Evolutionary conservation across 192 early-diverging fungal genomes (phyloP).

Genomic region (Diversispora eburnea): DNA sequence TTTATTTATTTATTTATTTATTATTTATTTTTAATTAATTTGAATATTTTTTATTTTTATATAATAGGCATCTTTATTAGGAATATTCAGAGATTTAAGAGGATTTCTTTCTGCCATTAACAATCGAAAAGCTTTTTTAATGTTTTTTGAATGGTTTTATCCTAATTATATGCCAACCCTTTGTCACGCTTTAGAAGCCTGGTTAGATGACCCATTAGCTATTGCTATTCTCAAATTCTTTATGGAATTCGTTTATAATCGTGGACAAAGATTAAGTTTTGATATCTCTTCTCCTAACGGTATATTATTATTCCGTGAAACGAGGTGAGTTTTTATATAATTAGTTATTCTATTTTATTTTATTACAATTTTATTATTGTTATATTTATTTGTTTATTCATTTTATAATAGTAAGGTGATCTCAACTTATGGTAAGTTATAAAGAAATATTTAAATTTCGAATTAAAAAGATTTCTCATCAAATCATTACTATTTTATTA

Average conservation of each 20-base stretch:
- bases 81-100: slow-evolving; percentile 71
- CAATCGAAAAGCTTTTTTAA: slow-evolving; percentile 50
- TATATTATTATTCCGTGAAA: slow-evolving; percentile 85
- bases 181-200: slow-evolving; percentile 64
- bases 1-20: too few relatives aligned
- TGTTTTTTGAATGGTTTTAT: slow-evolving; percentile 88
- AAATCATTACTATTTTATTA: background rate
- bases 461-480: background rate
- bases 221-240: slow-evolving; percentile 74
- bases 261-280: slow-evolving; percentile 74
- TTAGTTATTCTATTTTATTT: background rate
- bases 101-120: slow-evolving; percentile 71
- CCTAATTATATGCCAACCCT: slow-evolving; percentile 64
- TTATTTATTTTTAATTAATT: too few relatives aligned
- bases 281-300: slow-evolving; percentile 84
- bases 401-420: slow-evolving; percentile 27
- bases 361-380: background rate
- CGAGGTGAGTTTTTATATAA: slow-evolving; percentile 51
- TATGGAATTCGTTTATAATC: slow-evolving; percentile 79
- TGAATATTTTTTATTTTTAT: too few relatives aligned
- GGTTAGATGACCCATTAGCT: slow-evolving; percentile 58
- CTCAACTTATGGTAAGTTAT: slow-evolving; percentile 23
- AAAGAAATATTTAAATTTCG: too few relatives aligned
- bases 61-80: slow-evolving; percentile 48
- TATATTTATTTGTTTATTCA: slow-evolving; percentile 31